Evolutionary conservation across 805 yeast species (phyloP).

Genomic region (Komagataella phaffii): DNA sequence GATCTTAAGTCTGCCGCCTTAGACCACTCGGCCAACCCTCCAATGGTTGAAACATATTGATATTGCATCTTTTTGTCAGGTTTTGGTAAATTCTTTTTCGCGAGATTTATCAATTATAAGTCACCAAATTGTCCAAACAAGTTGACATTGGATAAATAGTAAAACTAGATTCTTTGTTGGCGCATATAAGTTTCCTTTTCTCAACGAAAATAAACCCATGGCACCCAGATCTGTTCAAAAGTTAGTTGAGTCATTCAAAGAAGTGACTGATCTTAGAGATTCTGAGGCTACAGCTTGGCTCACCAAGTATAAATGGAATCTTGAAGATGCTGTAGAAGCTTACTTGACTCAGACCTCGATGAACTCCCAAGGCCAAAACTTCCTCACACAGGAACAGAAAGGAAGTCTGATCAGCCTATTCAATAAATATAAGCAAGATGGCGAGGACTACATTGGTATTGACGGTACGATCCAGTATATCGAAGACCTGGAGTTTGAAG

Average conservation of each 20-base stretch:
- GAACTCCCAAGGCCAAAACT: not conserved
- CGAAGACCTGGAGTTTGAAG: slow-evolving; percentile 50
- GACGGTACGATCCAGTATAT: slow-evolving; percentile 69
- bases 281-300: slow-evolving; percentile 23
- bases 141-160: not conserved
- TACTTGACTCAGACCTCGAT: slow-evolving; percentile 8
- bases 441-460: slow-evolving; percentile 36
- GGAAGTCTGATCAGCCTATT: slow-evolving; percentile 10
- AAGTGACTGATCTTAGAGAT: slow-evolving; percentile 23
- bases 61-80: not conserved
- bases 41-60: not conserved
- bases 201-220: not conserved
- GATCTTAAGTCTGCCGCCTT: slow-evolving; percentile 4
- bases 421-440: slow-evolving; percentile 6
- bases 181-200: not conserved
- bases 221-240: slow-evolving; percentile 6
- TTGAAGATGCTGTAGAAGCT: slow-evolving; percentile 19
- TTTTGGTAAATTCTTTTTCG: not conserved
- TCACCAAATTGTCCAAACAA: too few relatives aligned
- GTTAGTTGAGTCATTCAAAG: slow-evolving; percentile 14
- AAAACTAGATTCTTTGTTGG: not conserved
- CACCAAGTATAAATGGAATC: slow-evolving; percentile 12
- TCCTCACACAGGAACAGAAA: not conserved
- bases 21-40: slow-evolving; percentile 4
- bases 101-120: not conserved